Base-by-base conservation (phyloP, 108 stramenopile genomes). In the Pseudonitzschia multistriata region DNA sequence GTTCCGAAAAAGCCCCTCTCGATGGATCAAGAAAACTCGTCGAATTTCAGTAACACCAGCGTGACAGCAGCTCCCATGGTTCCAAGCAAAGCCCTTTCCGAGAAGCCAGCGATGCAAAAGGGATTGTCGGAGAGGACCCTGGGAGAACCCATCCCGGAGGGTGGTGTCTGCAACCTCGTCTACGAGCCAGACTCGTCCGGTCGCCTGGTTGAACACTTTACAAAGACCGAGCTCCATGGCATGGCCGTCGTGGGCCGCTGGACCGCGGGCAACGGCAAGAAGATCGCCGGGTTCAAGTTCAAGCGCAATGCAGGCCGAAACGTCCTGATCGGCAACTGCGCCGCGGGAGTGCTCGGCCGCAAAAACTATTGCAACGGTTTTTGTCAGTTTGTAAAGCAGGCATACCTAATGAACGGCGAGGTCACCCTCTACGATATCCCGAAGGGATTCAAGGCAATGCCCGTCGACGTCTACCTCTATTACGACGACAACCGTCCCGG, bases 201-300 rank as follows among this genome's bases (percentile, higher is more conserved):
- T 22, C 70, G 68, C n/a, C 42, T 82, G 50, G 67, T 75, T 15
- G 64, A 74, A 56, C 70, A 82, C 19, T 82, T 62, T 59, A 74
- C 68, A 37, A 66, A 59, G 25, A 74, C 71, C 13, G 65, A 68
- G 11, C 66, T 82, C n/a, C 39, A 56, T 11, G 68, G 56, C 17
- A 47, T 21, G 45, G 62, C 62, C 22, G 74, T 77, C 36, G 71
- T 82, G 54, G 81, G 81, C 27, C 73, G 77, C 7, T 82, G 77
- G 77, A 67, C 63, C 11, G 34, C 59, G 3, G 62, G 62, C 13
- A 25, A 55, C n/a, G 39, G 42, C 0, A 78, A 79, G 53, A 62
- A 63, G 54, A 82, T 82, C 67, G 53, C 77, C 24, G 77, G 76
- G 63, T 82, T 82, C 69, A 82, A 82, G 52, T 82, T 77, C 73